Evolutionary conservation across 306 rosid species (phyloP).

Genomic region (Inga laurina): DNA sequence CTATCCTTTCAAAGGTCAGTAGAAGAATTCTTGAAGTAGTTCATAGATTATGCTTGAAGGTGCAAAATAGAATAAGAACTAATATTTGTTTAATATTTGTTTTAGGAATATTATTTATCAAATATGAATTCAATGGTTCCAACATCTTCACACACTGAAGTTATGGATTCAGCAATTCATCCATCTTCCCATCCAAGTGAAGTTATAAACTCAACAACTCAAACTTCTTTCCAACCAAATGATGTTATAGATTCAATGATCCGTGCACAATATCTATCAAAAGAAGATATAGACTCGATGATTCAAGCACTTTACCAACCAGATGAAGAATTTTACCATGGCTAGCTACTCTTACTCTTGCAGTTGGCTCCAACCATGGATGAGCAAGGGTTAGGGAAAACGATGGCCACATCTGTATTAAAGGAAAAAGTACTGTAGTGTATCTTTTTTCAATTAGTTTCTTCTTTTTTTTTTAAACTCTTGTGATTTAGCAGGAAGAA

Average conservation of each 20-base stretch:
- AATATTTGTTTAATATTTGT: constrained; percentile 10
- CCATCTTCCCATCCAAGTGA: background rate
- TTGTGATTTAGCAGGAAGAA: too few species aligned
- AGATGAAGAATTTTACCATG: background rate
- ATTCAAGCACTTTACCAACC: too few species aligned
- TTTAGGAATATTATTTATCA: constrained; percentile 6
- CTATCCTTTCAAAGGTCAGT: constrained; percentile 41
- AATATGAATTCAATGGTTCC: background rate
- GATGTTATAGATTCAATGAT: background rate
- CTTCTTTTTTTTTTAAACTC: too few species aligned
- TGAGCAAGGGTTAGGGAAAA: background rate
- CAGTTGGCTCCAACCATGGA: background rate
- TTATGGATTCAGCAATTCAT: background rate
- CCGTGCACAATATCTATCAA: background rate
- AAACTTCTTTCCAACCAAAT: background rate
- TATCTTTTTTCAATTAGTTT: too few species aligned
- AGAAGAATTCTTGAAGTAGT: constrained; percentile 10
- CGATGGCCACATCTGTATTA: too few species aligned
- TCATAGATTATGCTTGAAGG: background rate
- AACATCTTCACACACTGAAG: background rate
- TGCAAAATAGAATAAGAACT: constrained; percentile 13
- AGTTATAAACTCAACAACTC: background rate
- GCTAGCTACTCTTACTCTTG: background rate
- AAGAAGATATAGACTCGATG: too few species aligned
- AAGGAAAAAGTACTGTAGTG: too few species aligned